A percentile compares a stretch with the other conserved stretches of the same genome.
These are phyloP conservation scores for Henckelia pumila DNA, from an alignment of 257 asterid genomes.

Conservation along the genomic window DNA sequence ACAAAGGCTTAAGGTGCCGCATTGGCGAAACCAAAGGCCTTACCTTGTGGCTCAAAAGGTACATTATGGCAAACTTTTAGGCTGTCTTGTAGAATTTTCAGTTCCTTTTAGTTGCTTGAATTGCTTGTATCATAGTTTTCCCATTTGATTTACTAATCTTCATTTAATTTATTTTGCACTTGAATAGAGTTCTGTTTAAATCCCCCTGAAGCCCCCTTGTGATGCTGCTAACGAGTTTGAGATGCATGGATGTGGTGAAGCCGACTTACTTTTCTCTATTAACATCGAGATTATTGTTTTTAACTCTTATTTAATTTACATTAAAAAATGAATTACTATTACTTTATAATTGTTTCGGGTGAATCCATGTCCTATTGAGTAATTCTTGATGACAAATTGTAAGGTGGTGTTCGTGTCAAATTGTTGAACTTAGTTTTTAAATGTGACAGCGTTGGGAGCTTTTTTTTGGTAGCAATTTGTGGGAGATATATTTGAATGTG, in stretches of 20 bases:
- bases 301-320: constrained; percentile 1
- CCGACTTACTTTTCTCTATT: background rate
- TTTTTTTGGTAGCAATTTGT: background rate
- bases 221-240: background rate
- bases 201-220: background rate
- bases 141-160: background rate
- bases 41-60: constrained; percentile 91
- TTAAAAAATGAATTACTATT: background rate
- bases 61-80: constrained; percentile 5
- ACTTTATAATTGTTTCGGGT: background rate
- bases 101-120: background rate
- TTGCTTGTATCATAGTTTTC: constrained; percentile 10
- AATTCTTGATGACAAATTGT: background rate
- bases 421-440: background rate
- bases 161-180: background rate
- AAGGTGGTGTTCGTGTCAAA: background rate
- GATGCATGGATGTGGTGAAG: background rate
- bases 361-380: background rate
- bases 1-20: constrained; percentile 73
- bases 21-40: constrained; percentile 83
- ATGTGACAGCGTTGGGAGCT: background rate
- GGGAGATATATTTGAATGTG: background rate
- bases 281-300: background rate
- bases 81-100: background rate
- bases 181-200: background rate